Base-by-base conservation (phyloP, 2,329 filamentous ascomycete genomes). In the Talaromyces sp. region DNA sequence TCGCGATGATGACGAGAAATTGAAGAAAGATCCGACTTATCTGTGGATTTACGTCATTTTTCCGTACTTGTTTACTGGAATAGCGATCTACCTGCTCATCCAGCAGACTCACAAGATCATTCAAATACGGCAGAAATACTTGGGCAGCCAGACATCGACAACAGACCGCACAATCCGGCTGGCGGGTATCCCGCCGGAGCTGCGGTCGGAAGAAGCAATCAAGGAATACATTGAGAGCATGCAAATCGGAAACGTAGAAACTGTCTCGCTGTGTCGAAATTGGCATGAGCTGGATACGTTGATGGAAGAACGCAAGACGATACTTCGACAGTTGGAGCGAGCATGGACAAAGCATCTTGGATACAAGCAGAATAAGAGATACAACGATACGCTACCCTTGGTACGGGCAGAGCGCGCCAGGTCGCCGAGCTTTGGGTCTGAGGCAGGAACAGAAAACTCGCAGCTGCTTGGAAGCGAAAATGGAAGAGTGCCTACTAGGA, bases 1-100 rank as follows among this genome's bases (percentile, higher is more conserved):
- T 56, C 70, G 72, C 6, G 69, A 74, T 63, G 56, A 68, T 19
- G 59, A 64, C 21, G 65, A 67, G 21, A 70, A 46, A 61, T 67
- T 17, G 70, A 74, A 60, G 72, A 65, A 67, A 0, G 72, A 77
- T 35, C 72, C 72, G 9, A 71, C 80, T 60, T 96, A 92, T 68
- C 78, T 97, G 1, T 97, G 93, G 92, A 90, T 93, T 17, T 97
- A 97, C 70, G 84, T 96, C 14, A 81, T 90, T n/a, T 99, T 99
- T 68, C 90, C 92, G 1, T 99, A 97, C 77, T 82, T 97, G 56
- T 99, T 97, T 74, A 93, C 89, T 6, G 85, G 80, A 1, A 77
- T 97, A 48, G 89, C 90, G 0, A 79, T 97, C 12, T 96, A 92
- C 71, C 84, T 93, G 66, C 86, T 97, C 68, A 86, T 93, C 61